Base-by-base conservation (phyloP, 305 asterid genomes). In the Galium porrigens region DNA sequence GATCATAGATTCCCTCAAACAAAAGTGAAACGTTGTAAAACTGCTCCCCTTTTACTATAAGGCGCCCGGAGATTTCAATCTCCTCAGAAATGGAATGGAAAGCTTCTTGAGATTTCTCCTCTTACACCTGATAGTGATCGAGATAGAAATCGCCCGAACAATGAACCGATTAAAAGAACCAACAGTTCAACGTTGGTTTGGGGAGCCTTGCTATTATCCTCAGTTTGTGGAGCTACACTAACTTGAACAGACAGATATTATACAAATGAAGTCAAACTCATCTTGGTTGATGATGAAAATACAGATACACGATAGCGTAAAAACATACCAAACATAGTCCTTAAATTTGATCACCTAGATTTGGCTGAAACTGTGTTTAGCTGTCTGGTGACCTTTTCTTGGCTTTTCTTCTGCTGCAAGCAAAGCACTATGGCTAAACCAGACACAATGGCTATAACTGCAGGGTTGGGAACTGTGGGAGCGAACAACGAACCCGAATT, bases 61-160 rank as follows among this genome's bases (percentile, higher is more conserved):
- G 71, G 32, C 59, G 37, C 4, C 65, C 71, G 20, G 71, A 58
- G 65, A 67, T 15, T 67, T 67, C 58, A 44, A 67, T 67, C 18
- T 57, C 64, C 46, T 67, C 32, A 42, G 9, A 58, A 67, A 27
- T 25, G 41, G 41, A 30, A 32, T 46, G 48, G 55, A 67, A 67
- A 11, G 30, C 30, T 27, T 27, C 1, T 27, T 27, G 30, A 27
- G 17, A 53, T 17, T 15, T 44, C 15, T 37, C 48, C 11, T 52
- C 58, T 52, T 46, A 48, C 58, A 27, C 32, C 15, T 10, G 48
- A 27, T 0, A 3, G 3, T 10, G 48, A 27, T 0, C 5, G 3
- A 12, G 57, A 30, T 5, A 14, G 22, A 63, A 46, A 27, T 18
- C 63, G 62, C 27, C 75, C 67, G 1, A 65, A 27, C 15, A 71